Base-by-base conservation (phyloP, 352 stramenopile genomes). In the Paralagenidium karlingii region DNA sequence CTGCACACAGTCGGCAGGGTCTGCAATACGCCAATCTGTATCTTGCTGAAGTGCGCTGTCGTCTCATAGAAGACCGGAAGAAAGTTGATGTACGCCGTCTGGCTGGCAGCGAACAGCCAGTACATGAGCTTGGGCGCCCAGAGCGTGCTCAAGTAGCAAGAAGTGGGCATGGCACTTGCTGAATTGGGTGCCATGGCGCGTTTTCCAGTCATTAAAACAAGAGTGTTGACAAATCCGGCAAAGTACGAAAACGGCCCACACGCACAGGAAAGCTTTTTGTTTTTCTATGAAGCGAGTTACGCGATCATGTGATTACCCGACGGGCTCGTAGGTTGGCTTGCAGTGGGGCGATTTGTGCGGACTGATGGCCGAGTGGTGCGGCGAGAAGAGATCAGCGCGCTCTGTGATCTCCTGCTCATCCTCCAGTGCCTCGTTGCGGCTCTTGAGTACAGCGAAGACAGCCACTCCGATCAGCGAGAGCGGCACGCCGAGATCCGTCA, bases 51-150 rank as follows among this genome's bases (percentile, higher is more conserved):
- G 10, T 58, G 40, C 20, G 60, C 58, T 38, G 54, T 73, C 43
- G 81, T 55, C 49, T 87, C 58, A 53, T 67, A 84, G 53, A 76
- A 87, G 19, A 88, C 55, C 15, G 62, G 63, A 24, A 91, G 48
- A 49, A 80, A 91, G 53, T 88, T 87, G 34, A 73, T 45, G 39
- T 82, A 60, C 28, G 74, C 65, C 50, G 74, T 87, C 36, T 60
- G 56, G 42, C 62, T 75, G 29, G 63, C 60, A 16, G 62, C 74
- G 55, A 58, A 78, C 33, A 86, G 36, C 42, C 63, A 58, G 65
- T 86, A 88, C 68, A 85, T 85, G 55, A 63, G 60, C 53, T 91
- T 91, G 41, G 74, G 62, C 36, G 80, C 66, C 64, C 68, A 74
- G 6, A 76, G 56, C 43, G 24, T 26, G 27, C 55, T 43, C 13